These are phyloP conservation scores for Coelastrella sp. DNA, from an alignment of 139 green algal genomes.

Conservation along the genomic window DNA sequence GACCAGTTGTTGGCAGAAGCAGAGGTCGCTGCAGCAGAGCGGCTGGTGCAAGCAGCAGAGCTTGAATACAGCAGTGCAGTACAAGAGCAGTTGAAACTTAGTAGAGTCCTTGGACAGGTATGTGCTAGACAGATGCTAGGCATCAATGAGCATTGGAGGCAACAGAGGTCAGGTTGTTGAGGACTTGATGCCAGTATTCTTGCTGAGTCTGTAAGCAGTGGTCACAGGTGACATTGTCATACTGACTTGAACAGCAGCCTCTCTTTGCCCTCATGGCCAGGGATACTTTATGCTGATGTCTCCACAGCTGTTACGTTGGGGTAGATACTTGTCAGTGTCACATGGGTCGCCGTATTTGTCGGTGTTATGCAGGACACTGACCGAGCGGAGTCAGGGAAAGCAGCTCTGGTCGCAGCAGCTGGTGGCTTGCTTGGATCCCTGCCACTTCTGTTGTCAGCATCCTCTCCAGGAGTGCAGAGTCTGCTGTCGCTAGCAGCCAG, in stretches of 20 bases:
- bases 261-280: no score
- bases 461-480: background rate
- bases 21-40: conserved; percentile 74
- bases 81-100: conserved; percentile 15
- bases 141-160: background rate
- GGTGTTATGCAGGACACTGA: conserved; percentile 61
- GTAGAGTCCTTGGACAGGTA: conserved; percentile 18
- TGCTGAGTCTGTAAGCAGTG: no score
- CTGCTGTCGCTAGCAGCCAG: conserved; percentile 50
- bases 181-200: background rate
- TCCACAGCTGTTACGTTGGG: no score
- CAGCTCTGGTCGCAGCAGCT: conserved; percentile 54
- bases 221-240: no score
- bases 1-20: conserved; percentile 69
- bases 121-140: background rate
- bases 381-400: conserved; percentile 72
- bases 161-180: background rate
- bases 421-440: conserved; percentile 59
- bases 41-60: conserved; percentile 66
- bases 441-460: conserved; percentile 53
- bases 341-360: background rate
- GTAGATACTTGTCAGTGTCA: background rate
- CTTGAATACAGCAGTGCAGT: conserved; percentile 57
- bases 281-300: no score
- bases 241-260: no score